Percentiles rank a stretch among this genome's conserved stretches.
phyloP scores from a whole-genome alignment of 2,329 filamentous ascomycete genomes.

The Claviceps sp. region DNA sequence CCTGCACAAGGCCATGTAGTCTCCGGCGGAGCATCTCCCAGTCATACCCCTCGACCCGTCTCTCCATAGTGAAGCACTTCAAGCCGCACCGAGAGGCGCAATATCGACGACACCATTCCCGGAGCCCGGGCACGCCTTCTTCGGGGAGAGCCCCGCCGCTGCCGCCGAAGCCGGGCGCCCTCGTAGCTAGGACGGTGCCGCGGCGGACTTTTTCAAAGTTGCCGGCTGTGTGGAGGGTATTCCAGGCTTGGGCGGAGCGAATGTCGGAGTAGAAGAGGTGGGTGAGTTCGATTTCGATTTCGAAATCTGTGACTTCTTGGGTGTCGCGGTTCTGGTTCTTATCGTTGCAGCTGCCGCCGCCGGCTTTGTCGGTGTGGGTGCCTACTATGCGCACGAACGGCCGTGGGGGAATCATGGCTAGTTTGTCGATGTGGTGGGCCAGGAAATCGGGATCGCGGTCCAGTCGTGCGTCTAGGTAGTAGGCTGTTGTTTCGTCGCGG shows the following conservation, averaged over 20 bases:
- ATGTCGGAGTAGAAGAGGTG: slow-evolving; percentile 39
- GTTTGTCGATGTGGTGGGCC: slow-evolving; percentile 28
- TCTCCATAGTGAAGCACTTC: slow-evolving; percentile 40
- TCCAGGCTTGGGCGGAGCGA: slow-evolving; percentile 25
- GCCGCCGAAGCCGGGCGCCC: slow-evolving; percentile 31
- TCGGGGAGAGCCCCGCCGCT: slow-evolving; percentile 13
- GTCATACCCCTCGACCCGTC: slow-evolving; percentile 48
- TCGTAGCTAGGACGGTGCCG: slow-evolving; percentile 44
- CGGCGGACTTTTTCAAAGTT: slow-evolving; percentile 49
- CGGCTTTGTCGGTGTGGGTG: slow-evolving; percentile 24
- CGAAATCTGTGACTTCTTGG: slow-evolving; percentile 44
- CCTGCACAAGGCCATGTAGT: slow-evolving; percentile 42
- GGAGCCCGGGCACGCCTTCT: slow-evolving; percentile 18
- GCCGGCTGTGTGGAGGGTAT: slow-evolving; percentile 34
- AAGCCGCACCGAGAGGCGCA: slow-evolving; percentile 43
- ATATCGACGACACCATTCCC: slow-evolving; percentile 57
- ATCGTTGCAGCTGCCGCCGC: background rate
- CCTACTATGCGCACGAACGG: slow-evolving; percentile 39
- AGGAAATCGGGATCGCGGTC: slow-evolving; percentile 31
- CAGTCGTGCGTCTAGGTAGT: slow-evolving; percentile 31
- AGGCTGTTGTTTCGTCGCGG: slow-evolving; percentile 19
- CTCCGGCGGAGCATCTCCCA: slow-evolving; percentile 34
- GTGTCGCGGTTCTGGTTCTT: slow-evolving; percentile 28
- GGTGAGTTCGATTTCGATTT: slow-evolving; percentile 44
- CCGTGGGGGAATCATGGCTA: slow-evolving; percentile 37